phyloP scores from a whole-genome alignment of 108 stramenopile species.

The Seminavis robusta region DNA sequence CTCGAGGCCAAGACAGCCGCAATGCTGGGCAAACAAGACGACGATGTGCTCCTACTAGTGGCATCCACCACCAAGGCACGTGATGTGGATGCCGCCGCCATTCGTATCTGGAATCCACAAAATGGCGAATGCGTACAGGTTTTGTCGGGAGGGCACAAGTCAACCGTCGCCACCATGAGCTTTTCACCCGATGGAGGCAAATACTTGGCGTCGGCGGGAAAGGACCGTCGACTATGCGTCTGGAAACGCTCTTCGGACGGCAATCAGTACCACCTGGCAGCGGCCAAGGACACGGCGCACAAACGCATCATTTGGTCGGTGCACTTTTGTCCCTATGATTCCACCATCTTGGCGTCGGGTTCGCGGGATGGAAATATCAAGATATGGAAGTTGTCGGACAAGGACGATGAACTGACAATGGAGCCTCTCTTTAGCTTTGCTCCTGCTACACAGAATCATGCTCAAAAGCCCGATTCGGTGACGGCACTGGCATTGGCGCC shows the following conservation, averaged over 20 bases:
- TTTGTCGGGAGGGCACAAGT: conserved; percentile 74
- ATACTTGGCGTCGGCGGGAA: conserved; percentile 77
- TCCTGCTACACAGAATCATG: conserved; percentile 2
- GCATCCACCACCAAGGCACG: conserved; percentile 82
- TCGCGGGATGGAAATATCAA: conserved; percentile 80
- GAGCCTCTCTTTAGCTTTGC: conserved; percentile 16
- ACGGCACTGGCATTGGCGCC: conserved; percentile 80
- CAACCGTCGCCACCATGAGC: conserved; percentile 73
- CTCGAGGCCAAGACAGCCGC: conserved; percentile 23
- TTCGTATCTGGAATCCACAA: conserved; percentile 75
- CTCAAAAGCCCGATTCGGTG: conserved; percentile 65
- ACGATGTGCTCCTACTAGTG: conserved; percentile 54
- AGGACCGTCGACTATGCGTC: conserved; percentile 84
- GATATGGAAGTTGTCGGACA: conserved; percentile 60
- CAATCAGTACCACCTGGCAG: conserved; percentile 36
- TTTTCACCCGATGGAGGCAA: conserved; percentile 81
- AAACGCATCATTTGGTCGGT: conserved; percentile 85
- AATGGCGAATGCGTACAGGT: conserved; percentile 63
- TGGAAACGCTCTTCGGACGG: conserved; percentile 43
- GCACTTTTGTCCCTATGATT: conserved; percentile 66
- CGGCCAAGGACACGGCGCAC: conserved; percentile 73
- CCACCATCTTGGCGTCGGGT: conserved; percentile 69
- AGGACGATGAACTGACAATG: conserved; percentile 19
- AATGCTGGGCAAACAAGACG: conserved; percentile 1
- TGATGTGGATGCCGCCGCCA: conserved; percentile 75